Percentiles rank a stretch among this genome's conserved stretches.
Evolutionary conservation across 371 early-diverging fungal species (phyloP).

Genomic region (Apophysomyces trapeziformis): DNA sequence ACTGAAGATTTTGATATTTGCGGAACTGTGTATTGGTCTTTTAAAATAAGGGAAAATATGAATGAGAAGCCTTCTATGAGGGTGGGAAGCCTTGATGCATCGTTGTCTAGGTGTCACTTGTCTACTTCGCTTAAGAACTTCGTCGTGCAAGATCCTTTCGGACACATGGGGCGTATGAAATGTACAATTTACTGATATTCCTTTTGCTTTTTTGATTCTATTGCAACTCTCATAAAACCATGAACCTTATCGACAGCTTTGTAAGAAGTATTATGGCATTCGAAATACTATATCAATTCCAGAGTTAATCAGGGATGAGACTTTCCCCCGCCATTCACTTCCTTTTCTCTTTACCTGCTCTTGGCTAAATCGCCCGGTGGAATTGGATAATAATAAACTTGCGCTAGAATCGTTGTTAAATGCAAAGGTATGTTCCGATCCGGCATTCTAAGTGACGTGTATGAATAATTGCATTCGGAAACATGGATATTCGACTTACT

Average conservation of each 20-base stretch:
- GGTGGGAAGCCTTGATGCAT: no score
- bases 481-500: slow-evolving; percentile 35
- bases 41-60: no score
- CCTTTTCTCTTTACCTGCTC: slow-evolving; percentile 56
- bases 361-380: slow-evolving; percentile 71
- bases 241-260: slow-evolving; percentile 59
- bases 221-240: slow-evolving; percentile 60
- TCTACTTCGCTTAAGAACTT: not conserved
- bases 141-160: not conserved
- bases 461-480: slow-evolving; percentile 1
- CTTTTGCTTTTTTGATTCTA: slow-evolving; percentile 60
- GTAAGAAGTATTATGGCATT: slow-evolving; percentile 50
- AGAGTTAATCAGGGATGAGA: not conserved
- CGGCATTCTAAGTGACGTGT: slow-evolving; percentile 50
- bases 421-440: slow-evolving; percentile 85
- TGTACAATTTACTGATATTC: slow-evolving; percentile 51
- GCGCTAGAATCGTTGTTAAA: slow-evolving; percentile 63
- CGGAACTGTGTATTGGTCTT: no score
- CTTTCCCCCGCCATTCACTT: not conserved
- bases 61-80: no score
- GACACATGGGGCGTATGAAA: not conserved
- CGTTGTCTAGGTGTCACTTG: no score
- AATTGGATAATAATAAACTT: slow-evolving; percentile 59
- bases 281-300: slow-evolving; percentile 39
- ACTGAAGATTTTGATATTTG: no score